Base-by-base conservation (phyloP, 2,329 filamentous ascomycete genomes). In the Fusarium sp. region DNA sequence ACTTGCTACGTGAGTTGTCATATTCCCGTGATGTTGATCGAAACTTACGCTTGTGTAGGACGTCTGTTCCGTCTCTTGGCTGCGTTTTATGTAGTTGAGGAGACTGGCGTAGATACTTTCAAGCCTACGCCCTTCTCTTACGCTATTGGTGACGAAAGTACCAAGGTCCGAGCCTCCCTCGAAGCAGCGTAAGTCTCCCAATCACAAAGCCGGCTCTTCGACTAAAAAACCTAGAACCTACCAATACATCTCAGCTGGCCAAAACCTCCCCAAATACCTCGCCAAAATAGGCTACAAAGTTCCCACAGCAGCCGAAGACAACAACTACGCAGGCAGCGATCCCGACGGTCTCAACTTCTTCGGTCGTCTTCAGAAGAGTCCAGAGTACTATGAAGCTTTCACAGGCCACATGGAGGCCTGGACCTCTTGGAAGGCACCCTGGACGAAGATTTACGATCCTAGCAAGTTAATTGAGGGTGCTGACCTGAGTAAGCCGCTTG, bases 361-460 rank as follows among this genome's bases (percentile, higher is more conserved):
- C 13, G 65, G 47, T 0, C 65, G 72, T 4, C 50, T 72, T 3
- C 69, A 74, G 27, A 72, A 68, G 33, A 74, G 63, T 14, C 66
- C 73, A 8, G 54, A 72, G 29, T 71, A n/a, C 12, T 75, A 72
- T 53, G 65, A 68, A 35, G 65, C 70, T 1, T 75, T 73, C 1
- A 72, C 64, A 0, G 60, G 65, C 1, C 68, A 75, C 14, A 73
- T 75, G 72, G 68, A 75, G 20, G 68, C 68, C 0, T 74, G 71
- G 71, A 75, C 69, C 0, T 27, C 60, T 5, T 74, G 72, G 71
- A 75, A 71, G 33, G 73, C 72, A 2, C 70, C 72, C 0, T 75
- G 73, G 73, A 75, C 70, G 1, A 74, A 73, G 54, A 56, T 74
- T 13, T 75, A 66, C 2, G 59, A 73, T 5, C 47, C 55, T 5